These are phyloP conservation scores for Dendrobium chrysotoxum DNA, from an alignment of 106 monocot genomes.

Conservation along the genomic window DNA sequence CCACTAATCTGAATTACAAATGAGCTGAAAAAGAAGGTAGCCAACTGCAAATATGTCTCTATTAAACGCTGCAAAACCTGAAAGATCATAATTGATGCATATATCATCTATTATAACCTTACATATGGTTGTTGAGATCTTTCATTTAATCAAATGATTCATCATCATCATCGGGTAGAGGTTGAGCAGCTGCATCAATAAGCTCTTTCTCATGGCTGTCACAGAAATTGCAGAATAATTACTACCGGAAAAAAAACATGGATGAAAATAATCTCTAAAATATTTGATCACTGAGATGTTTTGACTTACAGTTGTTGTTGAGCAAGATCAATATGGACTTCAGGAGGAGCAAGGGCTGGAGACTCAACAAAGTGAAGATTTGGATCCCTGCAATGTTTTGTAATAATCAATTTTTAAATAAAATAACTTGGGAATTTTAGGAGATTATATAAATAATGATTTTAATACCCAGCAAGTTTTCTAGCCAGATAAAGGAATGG, in stretches of 20 bases:
- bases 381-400: slow-evolving; percentile 32
- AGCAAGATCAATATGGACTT: slow-evolving; percentile 55
- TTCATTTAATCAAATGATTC: slow-evolving; percentile 32
- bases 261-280: background rate
- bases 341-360: slow-evolving; percentile 67
- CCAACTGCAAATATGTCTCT: too few species aligned
- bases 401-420: background rate
- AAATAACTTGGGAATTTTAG: background rate
- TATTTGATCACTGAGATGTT: background rate
- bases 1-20: too few species aligned
- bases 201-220: slow-evolving; percentile 48
- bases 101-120: too few species aligned
- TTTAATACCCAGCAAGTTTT: slow-evolving; percentile 70
- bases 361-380: slow-evolving; percentile 73
- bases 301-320: slow-evolving; percentile 49
- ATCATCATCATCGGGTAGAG: slow-evolving; percentile 58
- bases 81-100: too few species aligned
- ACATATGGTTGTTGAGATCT: too few species aligned
- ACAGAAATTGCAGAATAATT: background rate
- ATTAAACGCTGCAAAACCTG: too few species aligned
- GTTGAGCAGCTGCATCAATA: slow-evolving; percentile 41
- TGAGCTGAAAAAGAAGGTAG: too few species aligned
- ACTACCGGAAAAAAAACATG: background rate
- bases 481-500: slow-evolving; percentile 87
- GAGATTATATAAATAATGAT: background rate